Conservation (phyloP, 2,329 filamentous ascomycete species). For the Aureobasidium vineae region DNA sequence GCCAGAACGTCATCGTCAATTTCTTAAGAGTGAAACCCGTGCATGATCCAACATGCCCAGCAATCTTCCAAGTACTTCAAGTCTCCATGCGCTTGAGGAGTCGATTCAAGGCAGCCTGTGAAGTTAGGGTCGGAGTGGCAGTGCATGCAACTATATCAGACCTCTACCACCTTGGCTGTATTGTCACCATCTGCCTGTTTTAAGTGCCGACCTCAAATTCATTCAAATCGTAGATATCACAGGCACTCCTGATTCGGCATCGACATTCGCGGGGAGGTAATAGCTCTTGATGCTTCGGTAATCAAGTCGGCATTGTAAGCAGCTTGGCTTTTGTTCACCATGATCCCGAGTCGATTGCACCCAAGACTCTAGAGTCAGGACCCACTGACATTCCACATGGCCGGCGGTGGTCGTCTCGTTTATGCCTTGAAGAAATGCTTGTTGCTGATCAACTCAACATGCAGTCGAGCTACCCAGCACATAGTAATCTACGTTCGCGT, state of each 20-base stretch:
- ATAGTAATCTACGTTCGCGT: not conserved
- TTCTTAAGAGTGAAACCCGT: not conserved
- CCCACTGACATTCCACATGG: not conserved
- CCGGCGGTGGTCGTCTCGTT: no score
- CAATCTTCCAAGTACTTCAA: not conserved
- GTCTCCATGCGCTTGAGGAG: not conserved
- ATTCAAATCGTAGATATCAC: not conserved
- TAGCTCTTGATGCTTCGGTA: not conserved
- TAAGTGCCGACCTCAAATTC: not conserved
- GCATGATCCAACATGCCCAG: not conserved
- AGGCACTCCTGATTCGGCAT: not conserved
- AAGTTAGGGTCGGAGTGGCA: not conserved
- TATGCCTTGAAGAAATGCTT: no score
- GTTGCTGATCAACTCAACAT: no score
- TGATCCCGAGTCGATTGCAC: no score
- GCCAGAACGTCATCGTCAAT: not conserved
- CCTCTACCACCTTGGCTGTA: conserved; percentile 1
- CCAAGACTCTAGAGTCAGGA: not conserved
- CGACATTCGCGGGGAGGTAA: not conserved
- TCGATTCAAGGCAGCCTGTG: not conserved
- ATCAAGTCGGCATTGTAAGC: not conserved
- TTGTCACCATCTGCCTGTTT: not conserved
- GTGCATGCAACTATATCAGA: not conserved
- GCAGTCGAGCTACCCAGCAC: not conserved
- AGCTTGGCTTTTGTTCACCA: not conserved